Conservation (phyloP, 805 yeast genomes). For the Wickerhamiella hasegawae region DNA sequence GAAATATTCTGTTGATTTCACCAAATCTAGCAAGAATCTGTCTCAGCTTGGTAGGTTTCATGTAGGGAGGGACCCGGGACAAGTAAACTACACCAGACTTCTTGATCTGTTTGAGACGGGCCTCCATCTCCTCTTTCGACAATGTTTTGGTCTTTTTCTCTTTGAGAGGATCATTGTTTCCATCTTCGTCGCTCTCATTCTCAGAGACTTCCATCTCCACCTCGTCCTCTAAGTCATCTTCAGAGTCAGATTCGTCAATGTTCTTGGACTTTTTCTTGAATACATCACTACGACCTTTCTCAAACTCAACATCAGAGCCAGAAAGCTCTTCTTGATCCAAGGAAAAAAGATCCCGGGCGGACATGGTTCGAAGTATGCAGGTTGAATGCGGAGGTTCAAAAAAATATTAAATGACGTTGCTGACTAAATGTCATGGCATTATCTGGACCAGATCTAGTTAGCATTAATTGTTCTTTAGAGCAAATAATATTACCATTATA, state of each 20-base stretch:
- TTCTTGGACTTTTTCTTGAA: conserved; percentile 1
- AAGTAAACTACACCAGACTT: conserved; percentile 87
- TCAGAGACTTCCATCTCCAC: conserved; percentile 7
- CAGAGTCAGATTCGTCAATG: background rate
- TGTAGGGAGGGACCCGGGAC: conserved; percentile 85
- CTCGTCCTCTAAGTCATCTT: background rate
- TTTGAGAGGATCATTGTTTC: conserved; percentile 11
- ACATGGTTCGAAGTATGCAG: conserved; percentile 1
- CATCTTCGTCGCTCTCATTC: conserved; percentile 13
- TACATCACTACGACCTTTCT: conserved; percentile 7
- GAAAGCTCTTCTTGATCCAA: conserved; percentile 13
- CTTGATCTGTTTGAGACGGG: conserved; percentile 32
- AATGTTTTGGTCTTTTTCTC: conserved; percentile 8
- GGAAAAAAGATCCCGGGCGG: conserved; percentile 5
- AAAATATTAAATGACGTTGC: too few species aligned
- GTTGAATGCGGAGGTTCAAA: too few species aligned
- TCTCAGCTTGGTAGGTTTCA: conserved; percentile 86
- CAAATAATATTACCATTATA: too few species aligned
- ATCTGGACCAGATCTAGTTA: too few species aligned
- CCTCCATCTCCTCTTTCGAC: conserved; percentile 19
- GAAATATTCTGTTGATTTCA: conserved; percentile 65
- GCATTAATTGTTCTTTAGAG: too few species aligned
- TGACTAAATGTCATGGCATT: too few species aligned
- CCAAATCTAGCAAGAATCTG: conserved; percentile 75
- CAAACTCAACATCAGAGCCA: conserved; percentile 15